Percentiles rank a stretch among this genome's conserved stretches.
Conservation (phyloP, 441 rosid genomes). For the Arabidopsis lyrata region DNA sequence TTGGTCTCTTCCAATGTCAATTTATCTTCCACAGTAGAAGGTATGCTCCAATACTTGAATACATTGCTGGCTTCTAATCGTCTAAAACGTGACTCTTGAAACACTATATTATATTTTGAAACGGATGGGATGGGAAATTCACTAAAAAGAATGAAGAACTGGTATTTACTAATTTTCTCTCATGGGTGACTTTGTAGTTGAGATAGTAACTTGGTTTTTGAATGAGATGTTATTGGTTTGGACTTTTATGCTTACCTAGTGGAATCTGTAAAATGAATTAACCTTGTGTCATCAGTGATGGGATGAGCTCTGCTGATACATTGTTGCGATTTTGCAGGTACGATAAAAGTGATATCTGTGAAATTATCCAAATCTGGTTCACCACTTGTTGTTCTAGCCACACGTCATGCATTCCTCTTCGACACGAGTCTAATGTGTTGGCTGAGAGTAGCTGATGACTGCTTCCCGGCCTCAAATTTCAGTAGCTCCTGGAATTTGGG, state of each 20-base stretch:
- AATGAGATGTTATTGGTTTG: conserved; percentile 16
- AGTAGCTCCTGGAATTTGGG: conserved; percentile 94
- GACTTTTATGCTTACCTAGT: conserved; percentile 20
- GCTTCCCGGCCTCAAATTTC: conserved; percentile 97
- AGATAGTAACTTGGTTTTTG: conserved; percentile 12
- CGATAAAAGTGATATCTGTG: conserved; percentile 86
- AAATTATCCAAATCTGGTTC: conserved; percentile 92
- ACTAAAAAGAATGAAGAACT: conserved; percentile 1
- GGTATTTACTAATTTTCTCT: neutral
- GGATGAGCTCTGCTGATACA: conserved; percentile 28
- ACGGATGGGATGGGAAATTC: conserved; percentile 2
- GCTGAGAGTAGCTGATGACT: conserved; percentile 97
- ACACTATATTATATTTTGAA: conserved; percentile 13
- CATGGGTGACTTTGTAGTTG: conserved; percentile 24
- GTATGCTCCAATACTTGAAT: conserved; percentile 25
- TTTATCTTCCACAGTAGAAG: conserved; percentile 59
- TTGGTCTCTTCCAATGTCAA: conserved; percentile 60
- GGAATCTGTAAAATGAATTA: conserved; percentile 12
- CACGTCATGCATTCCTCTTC: conserved; percentile 95
- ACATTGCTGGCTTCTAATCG: conserved; percentile 15
- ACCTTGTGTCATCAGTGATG: conserved; percentile 5
- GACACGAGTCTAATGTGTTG: conserved; percentile 92
- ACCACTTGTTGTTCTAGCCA: conserved; percentile 92
- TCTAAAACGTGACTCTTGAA: neutral
- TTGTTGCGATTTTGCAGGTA: conserved; percentile 56